Base-by-base conservation (phyloP, 1,284 basidiomycete genomes). In the Exobasidium cylindrosporum region DNA sequence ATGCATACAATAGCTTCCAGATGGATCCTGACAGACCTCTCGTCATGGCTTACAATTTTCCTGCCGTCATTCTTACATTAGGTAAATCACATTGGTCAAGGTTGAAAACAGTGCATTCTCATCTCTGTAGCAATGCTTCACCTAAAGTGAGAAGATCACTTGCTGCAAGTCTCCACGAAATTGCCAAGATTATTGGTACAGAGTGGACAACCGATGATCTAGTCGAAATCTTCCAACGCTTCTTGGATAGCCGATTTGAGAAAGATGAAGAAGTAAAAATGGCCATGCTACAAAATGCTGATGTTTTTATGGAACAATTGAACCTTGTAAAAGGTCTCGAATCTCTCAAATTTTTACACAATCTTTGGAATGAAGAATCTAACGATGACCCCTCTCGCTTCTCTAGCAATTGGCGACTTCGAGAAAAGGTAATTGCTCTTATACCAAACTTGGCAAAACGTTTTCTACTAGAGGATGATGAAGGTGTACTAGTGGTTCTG, bases 41-140 rank as follows among this genome's bases (percentile, higher is more conserved):
- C 17, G 88, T 96, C 30, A 90, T 91, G 69, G 92, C 92, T 6
- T 97, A 94, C 84, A 97, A 97, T 80, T 89, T 91, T 73, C 95
- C 94, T 21, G 94, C 94, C 11, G 91, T 97, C 1, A 87, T 88
- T 11, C 84, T 94, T 6, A 92, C 93, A 0, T 83, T 97, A 17
- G 58, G 65, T 1, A 81, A 83, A 4, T 80, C 81, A 1, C 85
- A 89, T 49, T 98, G 94, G 94, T 73, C 79, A n/a, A 85, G 88
- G 64, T 82, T 98, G 13, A 86, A 88, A 29, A 83, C 84, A 4
- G 82, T 87, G 46, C 93, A 96, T 81, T 77, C 84, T 24, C 83
- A 85, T 6, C 83, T 97, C 52, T 84, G 87, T 1, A 84, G 86
- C 70, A 83, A 84, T 85, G 58, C 62, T 46, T 66, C 65, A 31